Evolutionary conservation across 108 stramenopile genomes (phyloP).

Genomic region (Fragilariopsis cylindrus): DNA sequence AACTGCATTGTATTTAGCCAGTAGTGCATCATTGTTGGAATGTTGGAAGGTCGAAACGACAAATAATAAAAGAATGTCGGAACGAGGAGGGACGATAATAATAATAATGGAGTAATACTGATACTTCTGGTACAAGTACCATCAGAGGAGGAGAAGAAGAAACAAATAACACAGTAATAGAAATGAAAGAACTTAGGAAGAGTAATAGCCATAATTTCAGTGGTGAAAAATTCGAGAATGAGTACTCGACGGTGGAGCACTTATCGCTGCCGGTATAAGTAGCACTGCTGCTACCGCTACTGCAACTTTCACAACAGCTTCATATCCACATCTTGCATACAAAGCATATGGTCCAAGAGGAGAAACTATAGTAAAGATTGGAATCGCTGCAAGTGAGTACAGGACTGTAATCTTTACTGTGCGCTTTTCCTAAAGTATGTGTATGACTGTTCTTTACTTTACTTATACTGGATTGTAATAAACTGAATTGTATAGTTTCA

Average conservation of each 20-base stretch:
- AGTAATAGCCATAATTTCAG: not conserved
- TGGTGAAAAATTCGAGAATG: constrained; percentile 1
- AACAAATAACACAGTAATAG: not conserved
- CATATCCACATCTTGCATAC: constrained; percentile 55
- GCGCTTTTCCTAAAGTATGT: no score
- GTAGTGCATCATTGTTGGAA: constrained; percentile 47
- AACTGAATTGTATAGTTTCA: no score
- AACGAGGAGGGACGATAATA: not conserved
- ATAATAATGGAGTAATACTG: no score
- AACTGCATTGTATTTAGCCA: constrained; percentile 44
- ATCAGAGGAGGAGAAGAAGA: not conserved
- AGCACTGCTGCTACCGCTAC: not conserved
- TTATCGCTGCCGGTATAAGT: not conserved
- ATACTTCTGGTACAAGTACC: not conserved
- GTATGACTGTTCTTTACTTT: not conserved
- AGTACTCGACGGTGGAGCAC: not conserved
- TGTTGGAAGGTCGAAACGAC: constrained; percentile 50
- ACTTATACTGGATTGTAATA: not conserved
- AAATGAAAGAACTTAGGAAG: not conserved
- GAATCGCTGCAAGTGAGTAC: constrained; percentile 35
- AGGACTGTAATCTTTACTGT: not conserved
- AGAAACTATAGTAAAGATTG: constrained; percentile 39
- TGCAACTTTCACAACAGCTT: constrained; percentile 12
- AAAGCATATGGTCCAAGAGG: constrained; percentile 44
- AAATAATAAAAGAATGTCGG: not conserved